Percentiles rank a stretch among this genome's conserved stretches.
Evolutionary conservation across 2,329 filamentous ascomycete species (phyloP).

Genomic region (Aspergillus neotritici): DNA sequence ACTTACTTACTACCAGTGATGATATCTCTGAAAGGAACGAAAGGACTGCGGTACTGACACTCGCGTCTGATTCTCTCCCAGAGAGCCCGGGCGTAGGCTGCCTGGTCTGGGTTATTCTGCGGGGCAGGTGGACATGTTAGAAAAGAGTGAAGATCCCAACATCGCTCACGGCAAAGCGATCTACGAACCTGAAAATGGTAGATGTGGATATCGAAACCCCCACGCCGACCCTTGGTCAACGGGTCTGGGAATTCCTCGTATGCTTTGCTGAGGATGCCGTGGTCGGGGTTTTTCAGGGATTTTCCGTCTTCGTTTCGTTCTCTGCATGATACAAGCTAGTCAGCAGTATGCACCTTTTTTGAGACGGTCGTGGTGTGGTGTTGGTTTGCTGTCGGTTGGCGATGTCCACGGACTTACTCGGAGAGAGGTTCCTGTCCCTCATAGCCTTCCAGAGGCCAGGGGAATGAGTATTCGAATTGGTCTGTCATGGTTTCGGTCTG

Average conservation of each 20-base stretch:
- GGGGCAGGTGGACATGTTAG: neutral
- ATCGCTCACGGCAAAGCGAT: neutral
- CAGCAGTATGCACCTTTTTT: too few species aligned
- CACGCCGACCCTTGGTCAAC: conserved; percentile 58
- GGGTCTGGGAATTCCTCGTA: conserved; percentile 67
- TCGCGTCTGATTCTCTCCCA: conserved; percentile 75
- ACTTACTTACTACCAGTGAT: neutral
- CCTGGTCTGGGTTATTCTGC: conserved; percentile 55
- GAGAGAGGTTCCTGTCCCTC: conserved; percentile 45
- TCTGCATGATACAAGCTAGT: conserved; percentile 23
- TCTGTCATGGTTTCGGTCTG: conserved; percentile 40
- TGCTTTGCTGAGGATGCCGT: conserved; percentile 57
- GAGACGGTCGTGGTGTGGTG: too few species aligned
- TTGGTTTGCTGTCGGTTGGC: neutral
- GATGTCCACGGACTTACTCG: conserved; percentile 27
- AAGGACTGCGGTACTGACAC: conserved; percentile 48
- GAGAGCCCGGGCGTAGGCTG: conserved; percentile 62
- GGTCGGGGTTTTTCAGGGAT: conserved; percentile 63
- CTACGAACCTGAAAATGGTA: conserved; percentile 61
- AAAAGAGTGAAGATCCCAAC: neutral
- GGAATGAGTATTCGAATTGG: conserved; percentile 49
- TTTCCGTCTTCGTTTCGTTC: conserved; percentile 69
- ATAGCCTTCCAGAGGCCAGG: conserved; percentile 50
- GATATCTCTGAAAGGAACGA: neutral
- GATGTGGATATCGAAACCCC: conserved; percentile 82